Evolutionary conservation across 2,329 filamentous ascomycete genomes (phyloP), one percentile per base, ranked within the genome.

Genomic region (Trichoderma polysporum): DNA sequence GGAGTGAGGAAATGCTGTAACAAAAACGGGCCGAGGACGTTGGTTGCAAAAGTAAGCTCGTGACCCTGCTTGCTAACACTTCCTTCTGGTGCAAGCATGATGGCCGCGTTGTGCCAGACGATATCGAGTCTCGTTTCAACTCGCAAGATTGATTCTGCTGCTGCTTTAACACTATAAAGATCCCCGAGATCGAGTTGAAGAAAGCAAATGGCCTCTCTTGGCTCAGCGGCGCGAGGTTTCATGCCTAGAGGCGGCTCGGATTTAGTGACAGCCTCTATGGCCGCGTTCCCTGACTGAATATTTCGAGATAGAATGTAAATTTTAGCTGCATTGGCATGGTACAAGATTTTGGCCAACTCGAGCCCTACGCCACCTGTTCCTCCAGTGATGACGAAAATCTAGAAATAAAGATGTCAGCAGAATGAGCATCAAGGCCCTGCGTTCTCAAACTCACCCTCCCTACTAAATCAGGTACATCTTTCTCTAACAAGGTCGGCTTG

Each of bases 41-140:
- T 59, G 2, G 56, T 59, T 13, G 56, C 56, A 25, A 59, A 59
- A 27, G 37, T 59, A 4, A 59, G n/a, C 27, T 59, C 56, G 27
- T 59, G 27, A 6, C 56, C 56, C 17, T 59, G 56, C 12, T 59
- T 59, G 39, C 56, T 59, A 2, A 59, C n/a, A 27, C 56, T 59
- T 6, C 56, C 56, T 22, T 59, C 56, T 5, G 56, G 56, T 1
- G 27, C 37, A 9, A 45, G 17, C 56, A 59, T 59, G 9, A 59
- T 39, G n/a, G 17, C 56, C 3, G 56, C 56, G 6, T 59, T 59
- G 12, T 59, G 56, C 56, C 56, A 59, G 27, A 59, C 12, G 4
- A 59, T 13, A 9, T 59, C 56, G 6, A 59, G 56, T 7, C 56
- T 37, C 0, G 39, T 47, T 22, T 59, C 56, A 15, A 45, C 17